phyloP scores from a whole-genome alignment of 371 early-diverging fungal species.

The Blakeslea trispora region DNA sequence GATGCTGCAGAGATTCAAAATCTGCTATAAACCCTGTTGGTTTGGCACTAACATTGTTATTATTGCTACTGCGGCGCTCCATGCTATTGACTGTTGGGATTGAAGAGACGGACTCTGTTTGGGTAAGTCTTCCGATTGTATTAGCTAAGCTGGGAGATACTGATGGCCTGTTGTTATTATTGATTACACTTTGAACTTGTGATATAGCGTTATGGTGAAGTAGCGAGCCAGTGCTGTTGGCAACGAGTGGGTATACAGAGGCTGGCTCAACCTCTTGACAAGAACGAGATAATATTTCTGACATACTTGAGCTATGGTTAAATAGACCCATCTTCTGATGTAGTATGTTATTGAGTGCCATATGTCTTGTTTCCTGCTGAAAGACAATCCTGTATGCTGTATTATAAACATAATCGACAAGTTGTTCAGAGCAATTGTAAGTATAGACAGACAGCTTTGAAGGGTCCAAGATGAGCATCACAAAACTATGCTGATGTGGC shows the following conservation, averaged over 20 bases:
- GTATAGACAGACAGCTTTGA: conserved; percentile 57
- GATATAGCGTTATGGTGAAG: conserved; percentile 13
- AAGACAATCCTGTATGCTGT: conserved; percentile 26
- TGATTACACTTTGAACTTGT: conserved; percentile 12
- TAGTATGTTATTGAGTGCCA: conserved; percentile 57
- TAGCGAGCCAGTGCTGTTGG: neutral
- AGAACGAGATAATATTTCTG: conserved; percentile 20
- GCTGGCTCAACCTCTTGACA: neutral
- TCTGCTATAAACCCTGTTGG: conserved; percentile 1
- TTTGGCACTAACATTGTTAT: neutral
- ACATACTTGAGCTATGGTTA: conserved; percentile 50
- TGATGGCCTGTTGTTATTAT: conserved; percentile 5
- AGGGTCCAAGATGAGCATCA: conserved; percentile 57
- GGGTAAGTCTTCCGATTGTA: conserved; percentile 25
- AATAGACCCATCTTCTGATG: conserved; percentile 75
- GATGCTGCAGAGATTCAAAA: conserved; percentile 25
- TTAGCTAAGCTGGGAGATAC: conserved; percentile 26
- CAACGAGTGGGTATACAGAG: neutral
- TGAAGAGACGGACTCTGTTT: conserved; percentile 26
- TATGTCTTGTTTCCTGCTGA: conserved; percentile 50
- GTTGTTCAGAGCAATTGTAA: conserved; percentile 67
- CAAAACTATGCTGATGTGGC: conserved; percentile 50
- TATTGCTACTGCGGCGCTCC: conserved; percentile 4
- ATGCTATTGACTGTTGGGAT: conserved; percentile 14
- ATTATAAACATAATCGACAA: conserved; percentile 59